phyloP scores from a whole-genome alignment of 352 stramenopile species.

The Pythium pyrilobum region DNA sequence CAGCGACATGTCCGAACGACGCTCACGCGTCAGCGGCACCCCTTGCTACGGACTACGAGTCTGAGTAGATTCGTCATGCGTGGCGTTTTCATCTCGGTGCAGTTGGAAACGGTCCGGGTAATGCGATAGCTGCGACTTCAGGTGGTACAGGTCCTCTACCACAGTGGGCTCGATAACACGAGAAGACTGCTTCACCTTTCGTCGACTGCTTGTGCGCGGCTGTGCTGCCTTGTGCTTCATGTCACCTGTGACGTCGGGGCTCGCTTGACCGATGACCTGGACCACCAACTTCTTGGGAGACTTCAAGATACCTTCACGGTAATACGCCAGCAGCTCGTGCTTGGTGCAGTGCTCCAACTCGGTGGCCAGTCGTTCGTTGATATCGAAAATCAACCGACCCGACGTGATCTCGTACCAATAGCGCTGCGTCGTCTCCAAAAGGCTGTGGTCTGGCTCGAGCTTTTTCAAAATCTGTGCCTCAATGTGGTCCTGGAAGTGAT shows the following conservation, averaged over 20 bases:
- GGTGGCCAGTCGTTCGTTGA: conserved; percentile 64
- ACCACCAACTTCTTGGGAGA: conserved; percentile 59
- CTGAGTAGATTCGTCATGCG: not conserved
- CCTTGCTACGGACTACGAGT: too few species aligned
- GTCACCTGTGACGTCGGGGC: conserved; percentile 15
- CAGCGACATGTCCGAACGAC: not conserved
- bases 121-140: conserved; percentile 50
- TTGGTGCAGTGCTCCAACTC: conserved; percentile 70
- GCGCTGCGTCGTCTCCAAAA: conserved; percentile 68
- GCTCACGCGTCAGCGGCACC: too few species aligned
- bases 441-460: conserved; percentile 72
- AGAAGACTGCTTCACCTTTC: conserved; percentile 14
- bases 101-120: conserved; percentile 36
- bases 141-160: conserved; percentile 47
- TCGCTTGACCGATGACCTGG: conserved; percentile 52
- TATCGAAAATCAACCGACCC: conserved; percentile 62
- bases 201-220: conserved; percentile 20
- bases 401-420: conserved; percentile 83
- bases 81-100: conserved; percentile 5
- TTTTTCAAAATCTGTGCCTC: conserved; percentile 77
- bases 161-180: conserved; percentile 9
- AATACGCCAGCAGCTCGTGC: conserved; percentile 50
- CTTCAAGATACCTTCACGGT: conserved; percentile 58
- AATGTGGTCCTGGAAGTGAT: conserved; percentile 78
- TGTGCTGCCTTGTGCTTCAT: conserved; percentile 16